Conservation (phyloP, 2,329 filamentous ascomycete species). For the Helicocarpus griseus region DNA sequence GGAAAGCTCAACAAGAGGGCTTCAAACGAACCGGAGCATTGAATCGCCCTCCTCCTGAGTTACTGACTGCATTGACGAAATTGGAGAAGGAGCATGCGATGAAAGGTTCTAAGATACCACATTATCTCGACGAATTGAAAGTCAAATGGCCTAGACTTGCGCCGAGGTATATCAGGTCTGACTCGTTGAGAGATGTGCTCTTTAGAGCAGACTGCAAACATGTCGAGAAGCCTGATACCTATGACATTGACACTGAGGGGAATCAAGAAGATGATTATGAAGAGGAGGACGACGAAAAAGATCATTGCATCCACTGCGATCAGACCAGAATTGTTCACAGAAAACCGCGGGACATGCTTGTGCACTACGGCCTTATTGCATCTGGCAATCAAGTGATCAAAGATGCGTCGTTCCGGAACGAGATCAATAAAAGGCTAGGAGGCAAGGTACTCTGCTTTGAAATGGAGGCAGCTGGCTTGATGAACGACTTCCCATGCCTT, state of each 20-base stretch:
- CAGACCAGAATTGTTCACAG: not conserved
- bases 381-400: slow-evolving; percentile 15
- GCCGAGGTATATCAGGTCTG: not conserved
- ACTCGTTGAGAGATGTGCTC: not conserved
- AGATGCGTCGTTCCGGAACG: slow-evolving; percentile 3
- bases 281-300: not conserved
- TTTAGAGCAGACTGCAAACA: not conserved
- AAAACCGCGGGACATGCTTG: not conserved
- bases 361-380: slow-evolving; percentile 14
- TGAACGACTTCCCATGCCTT: slow-evolving; percentile 9
- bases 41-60: not conserved
- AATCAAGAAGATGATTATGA: not conserved
- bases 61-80: not conserved
- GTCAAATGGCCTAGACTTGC: not conserved
- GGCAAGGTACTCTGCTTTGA: slow-evolving; percentile 6
- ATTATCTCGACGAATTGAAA: not conserved
- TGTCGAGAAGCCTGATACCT: not conserved
- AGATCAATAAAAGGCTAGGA: not conserved
- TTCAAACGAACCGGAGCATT: not conserved
- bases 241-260: not conserved
- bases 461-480: not conserved
- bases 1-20: slow-evolving; percentile 10
- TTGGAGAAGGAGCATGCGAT: not conserved
- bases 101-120: not conserved
- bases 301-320: not conserved